These are phyloP conservation scores for Brassica balearica DNA, from an alignment of 441 rosid species.

Conservation along the genomic window DNA sequence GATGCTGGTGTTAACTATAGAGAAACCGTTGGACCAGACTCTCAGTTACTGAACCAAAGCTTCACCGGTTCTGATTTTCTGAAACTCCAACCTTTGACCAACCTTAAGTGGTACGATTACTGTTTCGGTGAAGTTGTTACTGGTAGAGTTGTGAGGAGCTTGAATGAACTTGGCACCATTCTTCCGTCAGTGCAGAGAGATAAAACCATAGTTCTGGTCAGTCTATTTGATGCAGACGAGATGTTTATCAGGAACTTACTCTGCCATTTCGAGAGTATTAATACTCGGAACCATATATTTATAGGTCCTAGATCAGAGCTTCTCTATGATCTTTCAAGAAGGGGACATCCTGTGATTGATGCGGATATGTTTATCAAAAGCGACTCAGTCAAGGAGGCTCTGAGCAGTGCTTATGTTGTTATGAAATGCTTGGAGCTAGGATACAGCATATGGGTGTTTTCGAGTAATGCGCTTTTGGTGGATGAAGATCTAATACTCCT, in stretches of 20 bases:
- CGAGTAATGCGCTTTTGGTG: constrained; percentile 58
- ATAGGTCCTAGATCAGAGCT: constrained; percentile 64
- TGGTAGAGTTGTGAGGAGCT: constrained; percentile 63
- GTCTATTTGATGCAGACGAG: constrained; percentile 60
- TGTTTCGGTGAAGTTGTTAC: constrained; percentile 87
- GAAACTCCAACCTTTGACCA: constrained; percentile 62
- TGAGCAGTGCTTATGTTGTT: constrained; percentile 60
- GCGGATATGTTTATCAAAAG: constrained; percentile 51
- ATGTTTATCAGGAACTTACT: constrained; percentile 66
- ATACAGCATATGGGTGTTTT: constrained; percentile 60
- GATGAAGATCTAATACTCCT: constrained; percentile 38
- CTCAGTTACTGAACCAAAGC: constrained; percentile 61
- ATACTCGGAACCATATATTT: constrained; percentile 62
- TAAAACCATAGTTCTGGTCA: constrained; percentile 62
- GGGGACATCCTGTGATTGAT: constrained; percentile 87
- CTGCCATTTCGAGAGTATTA: constrained; percentile 83
- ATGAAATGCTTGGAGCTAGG: constrained; percentile 65
- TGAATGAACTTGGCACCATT: constrained; percentile 65
- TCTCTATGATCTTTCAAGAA: constrained; percentile 76
- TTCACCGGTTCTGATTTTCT: constrained; percentile 50
- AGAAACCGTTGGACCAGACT: constrained; percentile 87
- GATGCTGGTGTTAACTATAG: constrained; percentile 96
- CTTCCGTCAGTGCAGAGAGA: constrained; percentile 67
- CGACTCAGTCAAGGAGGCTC: constrained; percentile 49
- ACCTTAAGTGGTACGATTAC: constrained; percentile 89